Evolutionary conservation across 257 asterid genomes (phyloP), one percentile per base, ranked within the genome.

Genomic region (Cordia subcordata): DNA sequence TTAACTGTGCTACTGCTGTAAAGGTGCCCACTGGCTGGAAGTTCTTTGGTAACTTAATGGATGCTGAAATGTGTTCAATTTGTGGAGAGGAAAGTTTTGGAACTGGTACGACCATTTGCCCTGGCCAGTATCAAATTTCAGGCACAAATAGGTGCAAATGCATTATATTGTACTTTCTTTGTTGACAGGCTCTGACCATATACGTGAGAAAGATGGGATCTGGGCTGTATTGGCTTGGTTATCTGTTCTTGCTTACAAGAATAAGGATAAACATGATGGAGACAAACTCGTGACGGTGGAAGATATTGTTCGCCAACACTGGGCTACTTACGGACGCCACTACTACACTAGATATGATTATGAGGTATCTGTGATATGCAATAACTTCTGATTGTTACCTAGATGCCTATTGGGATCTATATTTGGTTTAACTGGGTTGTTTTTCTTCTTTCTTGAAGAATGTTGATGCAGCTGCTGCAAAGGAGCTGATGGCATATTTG

Each of bases 21-120:
- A 27, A 91, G 99, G 99, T 88, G 58, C 99, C 99, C 51, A 92
- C 99, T 65, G 99, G 99, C 61, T 92, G 99, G 99, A 92, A 92
- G 79, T 92, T 86, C 74, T 92, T 92, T 64, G 97, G 99, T 61
- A 92, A 92, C 82, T 74, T 92, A 71, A 92, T 92, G 99, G 99
- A 92, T 82, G 97, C 96, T 75, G 99, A 95, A 75, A 82, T 86
- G 94, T 92, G 99, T 75, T 92, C 99, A 18, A 62, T 92, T 69
- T 92, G 99, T 71, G 99, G 99, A 63, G 99, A 92, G 88, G 99
- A 92, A 76, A 92, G 99, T 79, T 92, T 92, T 56, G 99, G 99
- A 78, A 92, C 99, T 72, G 99, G 99, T 88, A 71, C 6, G 35
- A 27, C 6, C 35, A 1, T 27, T 27, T 27, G 35, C 35, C 35